A percentile compares a stretch with the other conserved stretches of the same genome.
Conservation (phyloP, 2,329 filamentous ascomycete genomes). For the Xenoacremonium recifei region DNA sequence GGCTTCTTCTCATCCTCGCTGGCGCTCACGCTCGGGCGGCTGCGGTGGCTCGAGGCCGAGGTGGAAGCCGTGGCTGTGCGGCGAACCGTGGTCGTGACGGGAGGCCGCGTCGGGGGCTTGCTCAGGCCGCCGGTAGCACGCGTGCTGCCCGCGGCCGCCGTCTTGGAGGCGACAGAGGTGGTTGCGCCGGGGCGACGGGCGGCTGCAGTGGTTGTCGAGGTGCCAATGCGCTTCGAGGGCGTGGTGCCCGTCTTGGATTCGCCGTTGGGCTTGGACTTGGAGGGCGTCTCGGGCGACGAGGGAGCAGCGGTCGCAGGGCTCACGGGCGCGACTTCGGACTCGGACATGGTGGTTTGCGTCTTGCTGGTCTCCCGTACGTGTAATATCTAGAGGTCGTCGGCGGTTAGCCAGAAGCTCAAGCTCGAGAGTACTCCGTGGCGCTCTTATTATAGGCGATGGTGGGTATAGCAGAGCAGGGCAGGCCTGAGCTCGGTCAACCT, state of each 20-base stretch:
- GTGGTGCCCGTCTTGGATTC: slow-evolving; percentile 28
- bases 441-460: too few species aligned
- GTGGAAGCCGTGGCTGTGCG: slow-evolving; percentile 33
- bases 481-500: too few species aligned
- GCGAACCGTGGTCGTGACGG: slow-evolving; percentile 33
- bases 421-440: too few species aligned
- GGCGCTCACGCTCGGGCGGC: slow-evolving; percentile 47
- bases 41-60: slow-evolving; percentile 41
- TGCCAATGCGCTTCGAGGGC: slow-evolving; percentile 35
- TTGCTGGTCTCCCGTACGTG: too few species aligned
- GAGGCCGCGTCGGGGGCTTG: slow-evolving; percentile 50
- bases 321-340: slow-evolving; percentile 36
- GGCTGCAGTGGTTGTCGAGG: slow-evolving; percentile 30
- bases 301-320: slow-evolving; percentile 28
- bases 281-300: slow-evolving; percentile 31
- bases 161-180: slow-evolving; percentile 22
- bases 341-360: slow-evolving; percentile 39
- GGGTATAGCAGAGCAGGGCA: too few species aligned
- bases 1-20: slow-evolving; percentile 52
- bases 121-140: slow-evolving; percentile 40
- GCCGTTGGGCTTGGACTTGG: slow-evolving; percentile 35
- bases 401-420: too few species aligned
- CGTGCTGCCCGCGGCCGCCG: slow-evolving; percentile 30
- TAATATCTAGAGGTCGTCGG: too few species aligned
- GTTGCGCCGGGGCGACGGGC: slow-evolving; percentile 32